Percentiles rank a stretch among this genome's conserved stretches.
phyloP scores from a whole-genome alignment of 2,329 filamentous ascomycete genomes.

The Lachnellula arida region DNA sequence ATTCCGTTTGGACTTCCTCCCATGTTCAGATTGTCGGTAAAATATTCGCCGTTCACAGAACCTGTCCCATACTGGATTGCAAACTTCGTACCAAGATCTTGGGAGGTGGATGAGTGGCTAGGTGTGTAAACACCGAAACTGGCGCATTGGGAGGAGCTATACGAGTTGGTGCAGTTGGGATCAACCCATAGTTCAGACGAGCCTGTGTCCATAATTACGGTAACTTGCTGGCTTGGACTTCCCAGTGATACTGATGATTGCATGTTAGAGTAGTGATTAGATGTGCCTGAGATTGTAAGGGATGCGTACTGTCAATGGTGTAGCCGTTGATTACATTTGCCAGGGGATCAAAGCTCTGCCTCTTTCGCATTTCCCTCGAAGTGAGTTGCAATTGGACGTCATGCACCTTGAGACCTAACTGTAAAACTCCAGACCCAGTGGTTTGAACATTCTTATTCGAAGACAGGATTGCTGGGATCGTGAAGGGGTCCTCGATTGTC shows the following conservation, averaged over 20 bases:
- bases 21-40: constrained; percentile 8
- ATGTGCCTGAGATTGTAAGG: not conserved
- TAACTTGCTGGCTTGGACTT: constrained; percentile 36
- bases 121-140: constrained; percentile 2
- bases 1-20: constrained; percentile 2
- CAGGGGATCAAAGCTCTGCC: not conserved
- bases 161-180: constrained; percentile 34
- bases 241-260: constrained; percentile 36
- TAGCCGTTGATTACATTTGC: constrained; percentile 1
- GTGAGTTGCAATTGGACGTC: not conserved
- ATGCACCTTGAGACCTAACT: not conserved
- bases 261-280: not conserved
- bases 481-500: not conserved
- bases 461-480: not conserved
- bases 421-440: not conserved
- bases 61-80: constrained; percentile 8
- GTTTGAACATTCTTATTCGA: not conserved
- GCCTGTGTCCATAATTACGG: constrained; percentile 39
- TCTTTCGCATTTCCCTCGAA: not conserved
- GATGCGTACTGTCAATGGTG: not conserved
- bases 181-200: constrained; percentile 42
- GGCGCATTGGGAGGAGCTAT: not conserved
- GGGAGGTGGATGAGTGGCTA: constrained; percentile 1
- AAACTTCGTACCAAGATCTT: not conserved
- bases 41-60: constrained; percentile 6